These are phyloP conservation scores for Camellia oleifera DNA, from an alignment of 179 eudicot genomes.

Conservation along the genomic window DNA sequence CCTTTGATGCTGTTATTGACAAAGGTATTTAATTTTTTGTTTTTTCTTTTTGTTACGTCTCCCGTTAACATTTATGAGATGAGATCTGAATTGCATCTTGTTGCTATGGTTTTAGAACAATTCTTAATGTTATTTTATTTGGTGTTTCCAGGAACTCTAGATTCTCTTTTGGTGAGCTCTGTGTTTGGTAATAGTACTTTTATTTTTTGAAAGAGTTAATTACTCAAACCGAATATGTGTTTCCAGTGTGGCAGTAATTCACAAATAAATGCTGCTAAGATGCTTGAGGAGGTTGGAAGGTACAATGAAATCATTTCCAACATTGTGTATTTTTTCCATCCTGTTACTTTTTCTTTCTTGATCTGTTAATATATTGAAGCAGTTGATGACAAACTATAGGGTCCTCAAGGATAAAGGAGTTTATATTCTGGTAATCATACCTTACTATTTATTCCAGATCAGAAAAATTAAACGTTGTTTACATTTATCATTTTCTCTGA, in stretches of 20 bases:
- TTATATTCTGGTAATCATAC: constrained; percentile 71
- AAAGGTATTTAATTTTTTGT: constrained; percentile 52
- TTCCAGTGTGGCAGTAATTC: constrained; percentile 76
- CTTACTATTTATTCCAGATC: constrained; percentile 11
- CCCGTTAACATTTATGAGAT: not conserved
- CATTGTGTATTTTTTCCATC: not conserved
- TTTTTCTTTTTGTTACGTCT: not conserved
- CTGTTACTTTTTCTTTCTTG: constrained; percentile 33
- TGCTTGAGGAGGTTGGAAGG: constrained; percentile 87
- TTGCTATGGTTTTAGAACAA: not conserved
- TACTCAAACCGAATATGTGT: constrained; percentile 18
- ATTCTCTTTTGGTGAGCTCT: constrained; percentile 84
- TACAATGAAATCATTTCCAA: constrained; percentile 21
- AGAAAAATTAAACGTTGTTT: not conserved
- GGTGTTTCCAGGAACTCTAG: constrained; percentile 67
- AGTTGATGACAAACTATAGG: constrained; percentile 91
- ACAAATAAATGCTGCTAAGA: constrained; percentile 58
- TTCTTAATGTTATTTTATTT: constrained; percentile 17
- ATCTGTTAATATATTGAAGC: constrained; percentile 66
- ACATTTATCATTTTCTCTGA: not conserved
- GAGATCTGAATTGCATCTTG: not conserved
- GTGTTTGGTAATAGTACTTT: constrained; percentile 3
- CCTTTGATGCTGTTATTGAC: constrained; percentile 78
- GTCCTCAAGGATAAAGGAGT: constrained; percentile 88
- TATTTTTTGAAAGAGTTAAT: constrained; percentile 11